Evolutionary conservation across 495 filamentous ascomycete species (phyloP).

Genomic region (Neurospora africana): DNA sequence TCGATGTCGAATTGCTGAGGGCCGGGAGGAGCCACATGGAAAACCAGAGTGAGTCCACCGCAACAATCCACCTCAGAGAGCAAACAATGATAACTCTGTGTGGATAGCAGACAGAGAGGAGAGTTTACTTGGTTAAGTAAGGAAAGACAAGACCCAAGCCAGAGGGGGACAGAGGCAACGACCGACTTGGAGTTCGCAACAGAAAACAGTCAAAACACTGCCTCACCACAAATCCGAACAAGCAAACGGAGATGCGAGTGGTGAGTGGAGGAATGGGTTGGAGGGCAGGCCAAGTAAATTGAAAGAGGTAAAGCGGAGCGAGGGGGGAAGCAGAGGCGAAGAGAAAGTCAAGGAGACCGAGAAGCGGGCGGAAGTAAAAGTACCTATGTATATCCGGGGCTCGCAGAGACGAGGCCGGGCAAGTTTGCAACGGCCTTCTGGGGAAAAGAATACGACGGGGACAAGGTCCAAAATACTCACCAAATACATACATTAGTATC

Average conservation of each 20-base stretch:
- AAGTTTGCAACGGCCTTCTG: not conserved
- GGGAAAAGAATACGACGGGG: not conserved
- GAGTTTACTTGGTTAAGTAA: not conserved
- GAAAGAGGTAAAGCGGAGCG: not conserved
- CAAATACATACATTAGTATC: not conserved
- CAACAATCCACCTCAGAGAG: not conserved
- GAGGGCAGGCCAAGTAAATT: slow-evolving; percentile 2
- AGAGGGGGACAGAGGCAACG: slow-evolving; percentile 3
- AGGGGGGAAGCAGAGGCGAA: not conserved
- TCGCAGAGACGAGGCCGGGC: not conserved
- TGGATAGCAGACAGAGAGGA: not conserved
- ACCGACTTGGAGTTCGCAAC: slow-evolving; percentile 4
- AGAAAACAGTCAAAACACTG: not conserved
- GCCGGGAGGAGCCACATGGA: not conserved
- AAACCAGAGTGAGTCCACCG: not conserved
- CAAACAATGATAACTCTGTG: not conserved
- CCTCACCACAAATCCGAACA: not conserved
- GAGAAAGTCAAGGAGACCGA: not conserved
- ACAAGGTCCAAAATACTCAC: not conserved
- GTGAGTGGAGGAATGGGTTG: not conserved
- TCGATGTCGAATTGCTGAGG: not conserved
- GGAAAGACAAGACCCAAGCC: not conserved
- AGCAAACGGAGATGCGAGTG: slow-evolving; percentile 1
- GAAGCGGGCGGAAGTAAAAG: not conserved
- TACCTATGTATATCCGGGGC: not conserved